Base-by-base conservation (phyloP, 768 basidiomycete species). In the Macrolepiota fuliginosa region DNA sequence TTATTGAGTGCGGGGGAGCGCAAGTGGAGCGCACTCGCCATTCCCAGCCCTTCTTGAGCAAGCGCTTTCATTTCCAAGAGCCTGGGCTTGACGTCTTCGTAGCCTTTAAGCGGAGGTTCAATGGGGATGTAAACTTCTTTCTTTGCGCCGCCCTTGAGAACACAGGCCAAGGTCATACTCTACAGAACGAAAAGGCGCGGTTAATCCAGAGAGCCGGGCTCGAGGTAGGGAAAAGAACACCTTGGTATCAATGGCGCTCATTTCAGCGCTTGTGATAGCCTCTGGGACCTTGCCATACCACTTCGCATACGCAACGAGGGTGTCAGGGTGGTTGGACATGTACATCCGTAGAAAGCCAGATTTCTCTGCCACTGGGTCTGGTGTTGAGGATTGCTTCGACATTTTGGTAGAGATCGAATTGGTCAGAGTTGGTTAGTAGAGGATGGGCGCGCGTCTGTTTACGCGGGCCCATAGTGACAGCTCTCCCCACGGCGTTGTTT, bases 301-400 rank as follows among this genome's bases (percentile, higher is more conserved):
- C 65, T 87, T 90, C 45, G 89, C 90, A 66, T 92, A 94, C 2
- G 90, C 90, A 37, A 94, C 90, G 65, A 94, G 77, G 1, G 92
- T 93, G 69, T 93, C 91, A 0, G 89, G 89, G 67, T 93, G 92
- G 63, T 77, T 85, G 32, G 83, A 87, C 92, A 93, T 94, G 77
- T 94, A 94, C 83, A 86, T 89, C 71, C 84, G 83, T 46, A 94
- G 79, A 70, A 92, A 94, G 1, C 76, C 78, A 19, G 91, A 91
- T 67, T 88, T 90, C 11, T 85, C 84, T 12, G 88, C 88, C 0
- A 92, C 90, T 9, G 90, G 83, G 69, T 93, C 91, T 6, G 83
- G 22, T 9, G 42, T 0, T n/a, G 42, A n/a, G n/a, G 42, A 5
- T 49, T 27, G 47, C 25, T 49, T 24, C 12, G 47, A 49, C 47